Evolutionary conservation across 345 rosid genomes (phyloP).

Genomic region (Clausena lansium): DNA sequence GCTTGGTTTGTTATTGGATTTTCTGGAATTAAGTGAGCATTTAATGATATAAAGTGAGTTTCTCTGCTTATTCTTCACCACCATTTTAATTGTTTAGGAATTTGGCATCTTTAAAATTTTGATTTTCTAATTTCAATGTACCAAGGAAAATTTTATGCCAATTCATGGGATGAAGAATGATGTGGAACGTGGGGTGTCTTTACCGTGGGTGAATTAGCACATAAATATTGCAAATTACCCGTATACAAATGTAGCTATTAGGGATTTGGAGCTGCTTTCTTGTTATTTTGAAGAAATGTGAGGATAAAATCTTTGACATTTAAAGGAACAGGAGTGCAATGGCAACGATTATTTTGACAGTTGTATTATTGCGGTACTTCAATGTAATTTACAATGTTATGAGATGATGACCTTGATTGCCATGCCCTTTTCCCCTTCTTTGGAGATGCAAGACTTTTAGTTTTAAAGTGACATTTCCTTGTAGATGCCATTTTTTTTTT

Average conservation of each 20-base stretch:
- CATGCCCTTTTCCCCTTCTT: neutral
- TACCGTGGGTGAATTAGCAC: neutral
- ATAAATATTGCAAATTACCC: neutral
- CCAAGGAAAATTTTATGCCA: neutral
- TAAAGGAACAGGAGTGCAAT: neutral
- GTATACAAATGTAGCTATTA: neutral
- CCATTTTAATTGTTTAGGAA: neutral
- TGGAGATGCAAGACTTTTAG: neutral
- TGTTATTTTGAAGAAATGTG: neutral
- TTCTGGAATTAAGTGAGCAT: slow-evolving; percentile 19
- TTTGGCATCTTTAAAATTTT: neutral
- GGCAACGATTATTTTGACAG: neutral
- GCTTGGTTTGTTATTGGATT: neutral
- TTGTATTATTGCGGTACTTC: neutral
- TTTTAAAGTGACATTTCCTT: neutral
- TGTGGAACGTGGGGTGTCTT: neutral
- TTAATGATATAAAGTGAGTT: neutral
- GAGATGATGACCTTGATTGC: neutral
- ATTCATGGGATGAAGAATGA: neutral
- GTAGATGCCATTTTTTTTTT: neutral
- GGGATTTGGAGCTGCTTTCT: neutral
- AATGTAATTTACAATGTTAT: neutral
- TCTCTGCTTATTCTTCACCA: neutral
- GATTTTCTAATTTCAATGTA: neutral
- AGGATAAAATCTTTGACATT: neutral